These are phyloP conservation scores for Stipa capillata DNA, from an alignment of 176 grass and related monocot genomes.

Conservation along the genomic window DNA sequence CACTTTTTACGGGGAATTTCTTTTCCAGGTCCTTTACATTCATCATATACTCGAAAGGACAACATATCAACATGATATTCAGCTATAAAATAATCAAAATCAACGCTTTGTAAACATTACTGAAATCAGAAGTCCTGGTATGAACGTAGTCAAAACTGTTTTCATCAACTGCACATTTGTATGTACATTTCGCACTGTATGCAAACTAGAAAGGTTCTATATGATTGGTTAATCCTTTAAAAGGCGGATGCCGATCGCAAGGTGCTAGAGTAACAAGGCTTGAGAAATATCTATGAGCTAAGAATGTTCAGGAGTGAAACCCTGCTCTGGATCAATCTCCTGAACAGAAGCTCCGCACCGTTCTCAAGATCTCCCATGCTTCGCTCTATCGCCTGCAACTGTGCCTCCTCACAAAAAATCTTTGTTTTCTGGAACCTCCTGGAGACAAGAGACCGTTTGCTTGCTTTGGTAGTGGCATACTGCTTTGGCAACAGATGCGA, in stretches of 20 bases:
- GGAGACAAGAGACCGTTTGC: conserved; percentile 43
- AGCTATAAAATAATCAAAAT: neutral
- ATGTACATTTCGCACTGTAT: neutral
- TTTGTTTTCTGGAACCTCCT: conserved; percentile 29
- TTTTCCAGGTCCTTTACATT: too few relatives aligned
- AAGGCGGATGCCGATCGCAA: conserved; percentile 11
- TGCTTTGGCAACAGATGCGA: conserved; percentile 6
- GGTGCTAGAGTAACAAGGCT: neutral
- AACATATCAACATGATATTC: neutral
- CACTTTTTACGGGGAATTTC: too few relatives aligned
- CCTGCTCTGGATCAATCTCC: conserved; percentile 36
- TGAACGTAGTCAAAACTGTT: conserved; percentile 3
- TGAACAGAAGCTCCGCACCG: conserved; percentile 14
- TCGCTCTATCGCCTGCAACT: conserved; percentile 34
- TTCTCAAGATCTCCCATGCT: conserved; percentile 30
- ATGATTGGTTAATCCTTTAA: conserved; percentile 16
- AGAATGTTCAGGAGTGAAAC: conserved; percentile 45
- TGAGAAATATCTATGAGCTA: conserved; percentile 13
- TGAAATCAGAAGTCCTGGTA: neutral
- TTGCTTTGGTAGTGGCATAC: neutral
- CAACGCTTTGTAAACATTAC: neutral
- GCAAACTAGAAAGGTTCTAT: neutral
- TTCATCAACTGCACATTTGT: neutral
- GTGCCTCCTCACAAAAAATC: conserved; percentile 18
- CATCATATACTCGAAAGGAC: neutral